These are phyloP conservation scores for Sonneratia alba DNA, from an alignment of 345 rosid genomes.

Conservation along the genomic window DNA sequence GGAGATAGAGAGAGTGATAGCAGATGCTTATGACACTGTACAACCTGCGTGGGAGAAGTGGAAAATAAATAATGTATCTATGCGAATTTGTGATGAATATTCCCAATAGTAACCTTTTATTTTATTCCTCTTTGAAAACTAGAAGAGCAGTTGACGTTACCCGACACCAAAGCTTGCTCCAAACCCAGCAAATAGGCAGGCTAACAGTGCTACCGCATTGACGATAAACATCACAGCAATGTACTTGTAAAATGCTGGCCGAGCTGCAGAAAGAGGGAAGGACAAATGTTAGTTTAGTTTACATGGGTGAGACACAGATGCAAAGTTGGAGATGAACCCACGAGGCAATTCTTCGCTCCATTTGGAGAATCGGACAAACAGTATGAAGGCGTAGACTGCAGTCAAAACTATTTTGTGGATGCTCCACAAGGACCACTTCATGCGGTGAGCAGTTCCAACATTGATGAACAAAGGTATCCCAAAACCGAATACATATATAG, in stretches of 20 bases:
- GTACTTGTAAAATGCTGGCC: constrained; percentile 88
- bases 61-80: background rate
- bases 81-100: background rate
- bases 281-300: background rate
- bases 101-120: background rate
- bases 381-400: constrained; percentile 54
- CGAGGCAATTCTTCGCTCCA: constrained; percentile 83
- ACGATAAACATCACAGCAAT: constrained; percentile 49
- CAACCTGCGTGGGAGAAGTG: constrained; percentile 38
- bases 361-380: constrained; percentile 59
- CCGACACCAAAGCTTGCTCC: constrained; percentile 61
- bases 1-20: constrained; percentile 80
- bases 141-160: constrained; percentile 24
- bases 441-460: constrained; percentile 30
- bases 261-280: constrained; percentile 38
- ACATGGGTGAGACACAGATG: background rate
- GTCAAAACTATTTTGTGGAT: constrained; percentile 65
- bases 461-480: constrained; percentile 70
- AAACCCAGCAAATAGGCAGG: constrained; percentile 49
- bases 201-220: constrained; percentile 50
- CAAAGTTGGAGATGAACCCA: constrained; percentile 17
- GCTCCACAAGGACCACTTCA: constrained; percentile 82
- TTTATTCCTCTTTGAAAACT: background rate
- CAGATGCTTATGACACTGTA: constrained; percentile 49
- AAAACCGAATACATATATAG: constrained; percentile 59